Base-by-base conservation (phyloP, 2,329 filamentous ascomycete genomes). In the Fusarium subtropicale region DNA sequence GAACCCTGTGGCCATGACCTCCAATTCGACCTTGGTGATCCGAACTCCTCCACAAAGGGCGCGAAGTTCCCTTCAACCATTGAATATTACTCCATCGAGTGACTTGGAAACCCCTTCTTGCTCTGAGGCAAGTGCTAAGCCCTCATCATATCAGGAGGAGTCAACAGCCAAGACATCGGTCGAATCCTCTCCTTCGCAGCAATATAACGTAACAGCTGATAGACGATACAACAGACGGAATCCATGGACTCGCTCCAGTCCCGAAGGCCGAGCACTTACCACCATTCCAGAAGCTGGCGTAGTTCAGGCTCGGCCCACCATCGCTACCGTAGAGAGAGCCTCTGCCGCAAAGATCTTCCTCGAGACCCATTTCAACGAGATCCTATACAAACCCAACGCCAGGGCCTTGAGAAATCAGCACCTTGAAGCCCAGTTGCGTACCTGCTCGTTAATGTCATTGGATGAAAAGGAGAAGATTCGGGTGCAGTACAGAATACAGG, bases 301-400 rank as follows among this genome's bases (percentile, higher is more conserved):
- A 2, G 59, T 75, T 34, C 68, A 68, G 12, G 65, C 73, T 12
- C 72, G 71, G 34, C 80, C 81, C 6, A 81, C 81, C 1, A 75
- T 81, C 13, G 45, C 73, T 28, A 97, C 94, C 0, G 90, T 93
- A 1, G 95, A 98, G 80, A 89, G 87, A 64, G 88, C 90, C 4
- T 89, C 93, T 0, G 91, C 92, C 1, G 91, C 93, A 44, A 97
- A 97, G 77, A 88, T 97, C 22, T 97, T 89, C 73, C 85, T 98
- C 12, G 96, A 98, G 78, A 93, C 90, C 0, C 88, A 94, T 73
- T 97, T 92, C 81, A 91, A 94, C 71, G 83, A 88, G n/a, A 78
- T 93, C 10, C 82, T 93, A 4, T 83, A 82, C 28, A 81, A 82
- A 4, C 80, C 84, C 3, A 71, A 75, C 12, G 47, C 74, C 12